Base-by-base conservation (phyloP, 495 filamentous ascomycete species). In the Daldinia concentrica region DNA sequence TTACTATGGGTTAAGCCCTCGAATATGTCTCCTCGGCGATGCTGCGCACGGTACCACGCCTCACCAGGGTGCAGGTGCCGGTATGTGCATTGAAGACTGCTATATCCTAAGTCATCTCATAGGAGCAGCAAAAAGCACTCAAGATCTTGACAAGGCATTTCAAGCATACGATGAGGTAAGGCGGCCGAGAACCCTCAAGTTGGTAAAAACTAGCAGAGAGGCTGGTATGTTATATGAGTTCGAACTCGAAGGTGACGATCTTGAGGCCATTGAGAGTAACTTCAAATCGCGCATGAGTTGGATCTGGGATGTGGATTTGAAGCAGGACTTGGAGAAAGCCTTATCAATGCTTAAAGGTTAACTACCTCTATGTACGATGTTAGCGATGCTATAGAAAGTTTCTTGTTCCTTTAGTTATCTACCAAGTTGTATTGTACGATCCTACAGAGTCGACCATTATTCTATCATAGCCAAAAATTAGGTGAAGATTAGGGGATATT, bases 1-100 rank as follows among this genome's bases (percentile, higher is more conserved):
- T 64, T 81, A 79, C 59, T 84, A 83, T 32, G 85, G 83, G 2
- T 52, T 58, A 9, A 48, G 37, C 12, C 74, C 73, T 4, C 81
- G 83, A 0, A 71, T 92, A 0, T 86, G 84, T 6, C 79, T 92
- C 2, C 77, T 91, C 0, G 90, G 91, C 1, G 90, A 92, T 68
- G 90, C 90, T 0, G 90, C 90, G 0, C 91, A 92, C 68, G 89
- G 90, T 0, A 85, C 85, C 0, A 91, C 90, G 3, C 91, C 90
- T 0, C 90, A 92, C 71, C 89, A 92, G 69, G 90, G 90, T 8
- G 83, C 90, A 1, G 90, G 90, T 0, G 90, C 89, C 0, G 90
- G 90, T 0, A 86, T 89, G 78, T 87, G 88, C 3, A 86, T 92
- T 34, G 90, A 92, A 72, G 90, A 92, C 77, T 86, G 88, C 6